Conservation (phyloP, 2,329 filamentous ascomycete species). For the Samsoniella hepiali region DNA sequence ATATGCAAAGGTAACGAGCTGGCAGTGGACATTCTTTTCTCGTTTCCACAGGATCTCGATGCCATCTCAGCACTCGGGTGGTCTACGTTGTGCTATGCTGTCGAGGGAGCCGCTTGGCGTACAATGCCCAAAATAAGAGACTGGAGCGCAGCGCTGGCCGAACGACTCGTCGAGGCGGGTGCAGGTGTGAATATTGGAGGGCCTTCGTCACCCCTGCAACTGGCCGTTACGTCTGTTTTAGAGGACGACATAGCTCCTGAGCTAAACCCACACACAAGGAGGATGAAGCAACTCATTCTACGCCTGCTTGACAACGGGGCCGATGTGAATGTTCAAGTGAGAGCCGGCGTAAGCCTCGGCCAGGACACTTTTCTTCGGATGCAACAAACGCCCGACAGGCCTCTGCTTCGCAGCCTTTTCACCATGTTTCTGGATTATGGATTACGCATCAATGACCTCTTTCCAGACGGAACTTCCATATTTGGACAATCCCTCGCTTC, state of each 20-base stretch:
- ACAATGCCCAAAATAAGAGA: background rate
- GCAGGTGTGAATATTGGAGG: background rate
- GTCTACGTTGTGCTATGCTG: conserved; percentile 1
- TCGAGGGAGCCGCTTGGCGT: background rate
- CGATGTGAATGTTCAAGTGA: background rate
- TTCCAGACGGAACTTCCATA: background rate
- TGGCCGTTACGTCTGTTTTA: background rate
- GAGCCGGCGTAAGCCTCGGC: background rate
- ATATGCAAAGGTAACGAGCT: background rate
- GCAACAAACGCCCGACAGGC: background rate
- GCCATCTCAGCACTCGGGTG: background rate
- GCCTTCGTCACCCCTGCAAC: background rate
- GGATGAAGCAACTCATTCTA: background rate
- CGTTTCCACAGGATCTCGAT: background rate
- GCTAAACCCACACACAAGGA: background rate
- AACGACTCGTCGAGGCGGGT: background rate
- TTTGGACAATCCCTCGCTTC: background rate
- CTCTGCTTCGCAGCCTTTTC: background rate
- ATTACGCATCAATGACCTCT: background rate
- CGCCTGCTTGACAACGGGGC: background rate
- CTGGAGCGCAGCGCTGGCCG: background rate
- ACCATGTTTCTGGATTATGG: background rate
- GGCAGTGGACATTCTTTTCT: background rate
- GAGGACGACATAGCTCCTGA: background rate
- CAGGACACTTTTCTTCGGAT: background rate